A percentile compares a stretch with the other conserved stretches of the same genome.
These are phyloP conservation scores for Gymnopus androsaceus DNA, from an alignment of 1,284 basidiomycete genomes.

Conservation along the genomic window DNA sequence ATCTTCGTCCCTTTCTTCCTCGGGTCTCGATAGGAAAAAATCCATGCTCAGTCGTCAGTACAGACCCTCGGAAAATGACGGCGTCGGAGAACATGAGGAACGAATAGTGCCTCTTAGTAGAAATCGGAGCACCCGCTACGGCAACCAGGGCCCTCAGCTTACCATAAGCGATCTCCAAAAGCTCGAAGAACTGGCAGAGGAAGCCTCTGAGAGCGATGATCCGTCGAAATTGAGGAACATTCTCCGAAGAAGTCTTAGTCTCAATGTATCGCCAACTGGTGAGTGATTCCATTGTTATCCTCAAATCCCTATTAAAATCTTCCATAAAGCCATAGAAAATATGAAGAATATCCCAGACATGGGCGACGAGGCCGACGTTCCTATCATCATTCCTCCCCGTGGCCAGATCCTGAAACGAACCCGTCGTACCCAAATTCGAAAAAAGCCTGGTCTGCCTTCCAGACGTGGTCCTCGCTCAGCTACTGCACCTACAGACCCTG, in stretches of 20 bases:
- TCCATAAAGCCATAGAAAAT: slow-evolving; percentile 56
- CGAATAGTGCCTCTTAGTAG: slow-evolving; percentile 68
- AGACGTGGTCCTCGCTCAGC: slow-evolving; percentile 41
- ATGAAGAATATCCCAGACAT: slow-evolving; percentile 68
- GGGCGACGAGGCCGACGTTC: slow-evolving; percentile 81
- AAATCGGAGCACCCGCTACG: slow-evolving; percentile 66
- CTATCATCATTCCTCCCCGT: slow-evolving; percentile 86
- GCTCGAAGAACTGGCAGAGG: slow-evolving; percentile 90
- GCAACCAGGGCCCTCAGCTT: slow-evolving; percentile 68
- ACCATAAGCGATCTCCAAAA: slow-evolving; percentile 92
- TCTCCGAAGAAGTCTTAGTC: slow-evolving; percentile 84
- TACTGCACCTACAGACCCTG: slow-evolving; percentile 35
- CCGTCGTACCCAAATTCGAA: slow-evolving; percentile 94
- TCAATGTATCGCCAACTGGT: slow-evolving; percentile 86
- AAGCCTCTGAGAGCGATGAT: slow-evolving; percentile 82
- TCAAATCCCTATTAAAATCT: slow-evolving; percentile 16
- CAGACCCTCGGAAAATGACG: slow-evolving; percentile 74
- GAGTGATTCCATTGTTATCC: slow-evolving; percentile 39
- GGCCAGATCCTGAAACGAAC: slow-evolving; percentile 89
- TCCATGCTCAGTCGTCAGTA: slow-evolving; percentile 93
- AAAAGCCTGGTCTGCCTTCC: slow-evolving; percentile 69
- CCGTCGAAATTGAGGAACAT: slow-evolving; percentile 82
- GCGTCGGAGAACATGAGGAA: slow-evolving; percentile 61
- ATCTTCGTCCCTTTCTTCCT: slow-evolving; percentile 37
- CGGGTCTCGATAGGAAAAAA: slow-evolving; percentile 71